Base-by-base conservation (phyloP, 2,329 filamentous ascomycete species). In the Graphium sp. region DNA sequence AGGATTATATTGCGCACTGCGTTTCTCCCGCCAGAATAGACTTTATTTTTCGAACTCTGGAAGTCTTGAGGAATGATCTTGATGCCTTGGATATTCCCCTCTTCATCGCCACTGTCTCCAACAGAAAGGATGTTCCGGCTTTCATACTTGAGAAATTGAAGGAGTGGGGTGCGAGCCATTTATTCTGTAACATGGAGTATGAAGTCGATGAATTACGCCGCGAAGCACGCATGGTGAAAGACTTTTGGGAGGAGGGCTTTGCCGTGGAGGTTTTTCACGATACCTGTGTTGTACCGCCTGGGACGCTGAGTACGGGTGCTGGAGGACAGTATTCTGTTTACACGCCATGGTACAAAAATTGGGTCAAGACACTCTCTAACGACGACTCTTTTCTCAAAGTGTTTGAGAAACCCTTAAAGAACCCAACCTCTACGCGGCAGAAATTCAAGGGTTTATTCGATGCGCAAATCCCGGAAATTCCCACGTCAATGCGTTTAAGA, bases 171-270 rank as follows among this genome's bases (percentile, higher is more conserved):
- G 76, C 70, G 1, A 74, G 62, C 27, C 78, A 89, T 41, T 38
- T 93, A 3, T 91, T 73, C 41, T 73, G 78, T 26, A 93, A 92
- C 44, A 70, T 84, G 32, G 84, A 93, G 46, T 93, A 92, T 42
- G 85, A 93, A 47, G 82, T 91, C 0, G 85, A 94, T 44, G 85
- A 93, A 52, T 52, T 93, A 33, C 61, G 84, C 24, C 62, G 84
- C 5, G 85, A 94, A 41, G 70, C 73, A 2, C 58, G 57, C 17
- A 52, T 92, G 41, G 62, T 81, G 1, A 62, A 56, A 17, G 48
- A 60, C 22, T 67, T 76, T 34, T 51, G 75, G 2, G 60, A 71
- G 11, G 65, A 64, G 9, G 74, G 68, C 0, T 67, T 87, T 26
- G 60, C 65, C 2, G 73, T 91, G 38, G 63, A 74, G n/a, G 66